Evolutionary conservation across 331 rosid genomes (phyloP).

Genomic region (Spiraea crenata): DNA sequence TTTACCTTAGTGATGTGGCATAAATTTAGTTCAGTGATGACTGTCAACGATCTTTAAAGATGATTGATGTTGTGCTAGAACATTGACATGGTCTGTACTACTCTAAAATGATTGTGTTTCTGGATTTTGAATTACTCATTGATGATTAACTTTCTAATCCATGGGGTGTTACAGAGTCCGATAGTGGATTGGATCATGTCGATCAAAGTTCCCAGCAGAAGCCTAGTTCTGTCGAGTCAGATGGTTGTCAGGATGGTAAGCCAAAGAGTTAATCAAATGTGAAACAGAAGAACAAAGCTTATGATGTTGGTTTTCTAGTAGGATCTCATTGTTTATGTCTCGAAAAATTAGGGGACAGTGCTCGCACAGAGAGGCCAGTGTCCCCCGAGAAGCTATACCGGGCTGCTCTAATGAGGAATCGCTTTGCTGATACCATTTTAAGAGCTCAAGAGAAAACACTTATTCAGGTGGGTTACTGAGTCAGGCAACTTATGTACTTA

Average conservation of each 20-base stretch:
- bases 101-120: background rate
- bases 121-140: background rate
- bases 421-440: slow-evolving; percentile 77
- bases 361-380: slow-evolving; percentile 60
- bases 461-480: slow-evolving; percentile 46
- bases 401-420: slow-evolving; percentile 61
- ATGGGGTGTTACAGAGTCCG: slow-evolving; percentile 43
- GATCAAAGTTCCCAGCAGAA: slow-evolving; percentile 60
- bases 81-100: background rate
- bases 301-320: slow-evolving; percentile 12
- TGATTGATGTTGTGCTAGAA: background rate
- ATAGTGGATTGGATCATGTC: slow-evolving; percentile 68
- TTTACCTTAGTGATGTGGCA: background rate
- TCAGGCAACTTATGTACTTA: slow-evolving; percentile 20
- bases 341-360: slow-evolving; percentile 50
- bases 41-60: background rate
- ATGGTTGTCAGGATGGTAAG: slow-evolving; percentile 70
- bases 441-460: slow-evolving; percentile 83
- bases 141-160: slow-evolving; percentile 10
- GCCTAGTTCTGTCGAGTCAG: slow-evolving; percentile 62
- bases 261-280: slow-evolving; percentile 8
- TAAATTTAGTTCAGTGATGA: background rate
- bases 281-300: slow-evolving; percentile 2
- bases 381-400: slow-evolving; percentile 68
- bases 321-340: slow-evolving; percentile 23